Evolutionary conservation across 108 stramenopile species (phyloP).

Genomic region (Fragilariopsis cylindrus): DNA sequence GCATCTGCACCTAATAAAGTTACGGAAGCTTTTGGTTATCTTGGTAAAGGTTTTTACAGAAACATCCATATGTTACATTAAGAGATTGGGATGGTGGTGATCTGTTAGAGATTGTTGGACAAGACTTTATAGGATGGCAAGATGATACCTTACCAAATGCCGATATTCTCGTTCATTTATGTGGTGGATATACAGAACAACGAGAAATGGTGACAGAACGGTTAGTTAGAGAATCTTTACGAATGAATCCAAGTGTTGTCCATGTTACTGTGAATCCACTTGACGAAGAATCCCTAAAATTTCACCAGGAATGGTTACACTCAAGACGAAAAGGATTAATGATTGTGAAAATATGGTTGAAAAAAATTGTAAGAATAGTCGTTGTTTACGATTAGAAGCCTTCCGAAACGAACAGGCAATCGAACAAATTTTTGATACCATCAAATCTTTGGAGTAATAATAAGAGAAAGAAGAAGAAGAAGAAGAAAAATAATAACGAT

Average conservation of each 20-base stretch:
- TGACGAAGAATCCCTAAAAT: slow-evolving; percentile 60
- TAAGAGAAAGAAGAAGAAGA: too few species aligned
- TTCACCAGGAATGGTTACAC: slow-evolving; percentile 42
- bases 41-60: slow-evolving; percentile 61
- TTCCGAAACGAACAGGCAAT: slow-evolving; percentile 59
- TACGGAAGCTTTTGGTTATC: slow-evolving; percentile 74
- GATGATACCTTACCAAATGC: slow-evolving; percentile 68
- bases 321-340: slow-evolving; percentile 59
- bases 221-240: slow-evolving; percentile 65
- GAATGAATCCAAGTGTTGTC: slow-evolving; percentile 57
- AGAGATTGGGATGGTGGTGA: slow-evolving; percentile 90
- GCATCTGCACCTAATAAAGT: slow-evolving; percentile 75
- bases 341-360: slow-evolving; percentile 77
- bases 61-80: slow-evolving; percentile 55
- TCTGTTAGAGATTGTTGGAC: slow-evolving; percentile 83
- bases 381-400: slow-evolving; percentile 61
- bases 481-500: too few species aligned
- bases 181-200: slow-evolving; percentile 85
- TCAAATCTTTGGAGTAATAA: slow-evolving; percentile 5
- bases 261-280: slow-evolving; percentile 67
- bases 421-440: slow-evolving; percentile 44
- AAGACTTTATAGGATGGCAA: slow-evolving; percentile 78
- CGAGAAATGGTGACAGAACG: slow-evolving; percentile 76
- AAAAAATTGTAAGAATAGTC: slow-evolving; percentile 56
- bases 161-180: slow-evolving; percentile 71